Evolutionary conservation across 257 asterid species (phyloP), one percentile per base, ranked within the genome.

Genomic region (Cynanchum wilfordii): DNA sequence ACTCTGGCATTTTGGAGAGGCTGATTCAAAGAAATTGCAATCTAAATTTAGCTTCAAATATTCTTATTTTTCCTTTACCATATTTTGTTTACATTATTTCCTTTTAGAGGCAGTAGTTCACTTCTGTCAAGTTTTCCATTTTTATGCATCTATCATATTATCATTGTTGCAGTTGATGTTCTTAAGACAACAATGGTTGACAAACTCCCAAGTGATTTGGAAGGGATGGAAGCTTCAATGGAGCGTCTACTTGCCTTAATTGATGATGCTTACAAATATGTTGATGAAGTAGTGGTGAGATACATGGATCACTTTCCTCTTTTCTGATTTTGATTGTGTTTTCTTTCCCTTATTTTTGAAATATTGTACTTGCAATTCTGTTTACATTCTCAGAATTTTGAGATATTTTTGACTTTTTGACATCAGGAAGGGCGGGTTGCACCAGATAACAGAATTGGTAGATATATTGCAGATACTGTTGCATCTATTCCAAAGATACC

Each of bases 151-250:
- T 57, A 0, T 36, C 2, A 0, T 7, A 19, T 59, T 59, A 55
- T 77, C 20, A 11, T 72, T 27, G 11, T 54, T 71, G 77, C 80
- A 92, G 99, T 85, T 84, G 98, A 90, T 84, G 81, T 90, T 42
- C 94, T 95, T 40, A 90, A 90, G 88, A 89, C 89, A 56, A 86
- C 96, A 60, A 82, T 72, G 56, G 94, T 95, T 54, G 96, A 95
- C 84, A 92, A 90, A 83, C 87, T 95, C 64, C 98, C 99, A 4
- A 86, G 84, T 81, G 98, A 92, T 79, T 82, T 95, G 52, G 98
- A 95, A 79, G 99, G 99, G 79, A 95, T 92, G 96, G 99, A 92
- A 79, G 89, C 91, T 47, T 79, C 98, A n/a, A 90, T 90, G 96
- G 92, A 84, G 73, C 87, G 90, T 24, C 75, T 95, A 83, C 91